Evolutionary conservation across 495 filamentous ascomycete species (phyloP).

Genomic region (Niebla homalea): DNA sequence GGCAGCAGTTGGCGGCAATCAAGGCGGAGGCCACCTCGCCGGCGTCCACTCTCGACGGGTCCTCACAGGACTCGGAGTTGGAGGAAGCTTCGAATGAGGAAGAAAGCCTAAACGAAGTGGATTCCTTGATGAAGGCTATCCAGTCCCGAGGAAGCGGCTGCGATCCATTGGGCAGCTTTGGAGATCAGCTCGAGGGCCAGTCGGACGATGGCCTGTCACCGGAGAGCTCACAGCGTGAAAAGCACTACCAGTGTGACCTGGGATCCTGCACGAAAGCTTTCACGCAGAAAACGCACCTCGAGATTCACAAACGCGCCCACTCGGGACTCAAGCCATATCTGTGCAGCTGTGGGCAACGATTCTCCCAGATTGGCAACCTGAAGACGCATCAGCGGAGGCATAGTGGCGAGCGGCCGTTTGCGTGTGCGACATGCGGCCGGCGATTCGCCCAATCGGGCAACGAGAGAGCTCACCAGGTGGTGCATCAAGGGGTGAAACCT

Average conservation of each 20-base stretch:
- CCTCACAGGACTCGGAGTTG: neutral
- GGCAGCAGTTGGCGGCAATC: neutral
- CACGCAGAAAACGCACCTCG: conserved; percentile 84
- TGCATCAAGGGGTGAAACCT: conserved; percentile 62
- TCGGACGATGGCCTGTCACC: no score
- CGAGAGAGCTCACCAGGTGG: conserved; percentile 74
- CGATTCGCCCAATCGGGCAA: conserved; percentile 76
- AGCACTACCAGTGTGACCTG: conserved; percentile 64
- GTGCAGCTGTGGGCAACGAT: conserved; percentile 61
- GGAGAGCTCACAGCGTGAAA: conserved; percentile 17
- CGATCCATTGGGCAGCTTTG: conserved; percentile 13
- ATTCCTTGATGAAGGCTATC: conserved; percentile 85
- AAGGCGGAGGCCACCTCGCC: neutral
- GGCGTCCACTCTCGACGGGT: conserved; percentile 5
- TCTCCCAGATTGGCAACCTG: conserved; percentile 80
- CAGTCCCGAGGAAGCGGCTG: conserved; percentile 37
- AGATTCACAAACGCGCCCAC: conserved; percentile 81
- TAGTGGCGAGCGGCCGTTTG: conserved; percentile 77
- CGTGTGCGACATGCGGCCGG: conserved; percentile 71
- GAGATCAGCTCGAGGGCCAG: conserved; percentile 14
- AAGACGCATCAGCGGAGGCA: conserved; percentile 83
- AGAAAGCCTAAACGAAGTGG: conserved; percentile 56
- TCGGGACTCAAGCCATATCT: conserved; percentile 89
- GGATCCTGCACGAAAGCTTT: conserved; percentile 71
- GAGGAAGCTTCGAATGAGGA: neutral